These are phyloP conservation scores for Podospora pseudoanserina DNA, from an alignment of 495 filamentous ascomycete genomes.

Conservation along the genomic window DNA sequence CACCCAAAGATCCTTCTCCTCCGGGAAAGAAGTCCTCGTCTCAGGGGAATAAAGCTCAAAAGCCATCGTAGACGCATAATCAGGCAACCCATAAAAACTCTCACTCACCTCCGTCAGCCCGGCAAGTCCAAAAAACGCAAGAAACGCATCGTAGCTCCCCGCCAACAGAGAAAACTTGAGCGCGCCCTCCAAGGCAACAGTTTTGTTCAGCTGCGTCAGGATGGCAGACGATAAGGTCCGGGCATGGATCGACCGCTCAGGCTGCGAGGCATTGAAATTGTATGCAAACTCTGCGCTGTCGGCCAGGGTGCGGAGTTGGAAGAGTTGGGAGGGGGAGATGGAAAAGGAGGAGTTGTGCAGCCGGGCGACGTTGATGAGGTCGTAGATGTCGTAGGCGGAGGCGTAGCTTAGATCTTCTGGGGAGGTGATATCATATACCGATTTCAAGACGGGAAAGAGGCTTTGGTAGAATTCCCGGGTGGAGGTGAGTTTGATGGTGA, in stretches of 20 bases:
- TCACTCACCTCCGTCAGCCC: constrained; percentile 9
- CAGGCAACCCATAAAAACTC: constrained; percentile 23
- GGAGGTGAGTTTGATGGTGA: constrained; percentile 7
- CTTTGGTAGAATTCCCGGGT: constrained; percentile 21
- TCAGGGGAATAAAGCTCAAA: constrained; percentile 23
- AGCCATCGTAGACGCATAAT: constrained; percentile 23
- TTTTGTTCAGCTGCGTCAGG: constrained; percentile 20
- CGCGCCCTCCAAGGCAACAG: constrained; percentile 8
- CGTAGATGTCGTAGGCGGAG: constrained; percentile 26
- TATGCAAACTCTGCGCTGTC: constrained; percentile 31
- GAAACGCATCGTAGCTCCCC: constrained; percentile 28
- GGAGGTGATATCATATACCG: constrained; percentile 12
- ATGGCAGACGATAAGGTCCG: constrained; percentile 16
- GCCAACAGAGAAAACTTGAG: constrained; percentile 21
- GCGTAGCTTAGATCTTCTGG: constrained; percentile 16
- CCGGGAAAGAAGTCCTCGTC: background rate
- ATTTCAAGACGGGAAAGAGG: constrained; percentile 16
- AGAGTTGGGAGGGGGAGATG: constrained; percentile 10
- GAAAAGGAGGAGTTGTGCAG: constrained; percentile 23
- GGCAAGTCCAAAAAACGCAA: constrained; percentile 22
- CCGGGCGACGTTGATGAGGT: constrained; percentile 23
- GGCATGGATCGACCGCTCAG: constrained; percentile 18
- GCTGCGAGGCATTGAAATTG: constrained; percentile 26
- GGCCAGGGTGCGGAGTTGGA: constrained; percentile 24
- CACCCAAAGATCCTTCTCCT: constrained; percentile 7